A percentile compares a stretch with the other conserved stretches of the same genome.
Conservation (phyloP, 2,329 filamentous ascomycete genomes). For the Ascochyta rabiei region DNA sequence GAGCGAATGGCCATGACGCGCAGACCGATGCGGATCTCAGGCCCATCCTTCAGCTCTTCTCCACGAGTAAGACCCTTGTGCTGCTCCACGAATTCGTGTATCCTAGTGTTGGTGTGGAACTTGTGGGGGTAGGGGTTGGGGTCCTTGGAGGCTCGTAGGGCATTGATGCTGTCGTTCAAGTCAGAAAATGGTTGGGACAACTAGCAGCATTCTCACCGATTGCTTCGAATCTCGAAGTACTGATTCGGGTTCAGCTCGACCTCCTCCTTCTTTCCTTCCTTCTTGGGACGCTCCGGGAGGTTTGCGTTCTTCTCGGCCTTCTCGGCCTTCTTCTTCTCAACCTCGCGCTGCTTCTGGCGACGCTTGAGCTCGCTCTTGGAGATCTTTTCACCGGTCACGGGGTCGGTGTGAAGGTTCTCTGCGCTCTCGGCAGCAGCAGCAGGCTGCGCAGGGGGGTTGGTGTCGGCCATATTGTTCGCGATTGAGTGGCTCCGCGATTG, state of each 20-base stretch:
- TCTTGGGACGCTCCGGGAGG: slow-evolving; percentile 64
- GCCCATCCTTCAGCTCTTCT: slow-evolving; percentile 73
- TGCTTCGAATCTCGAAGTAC: slow-evolving; percentile 90
- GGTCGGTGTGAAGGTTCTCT: slow-evolving; percentile 80
- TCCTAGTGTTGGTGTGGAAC: slow-evolving; percentile 85
- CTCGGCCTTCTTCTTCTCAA: slow-evolving; percentile 87
- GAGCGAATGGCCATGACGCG: slow-evolving; percentile 70
- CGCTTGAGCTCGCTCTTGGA: slow-evolving; percentile 76
- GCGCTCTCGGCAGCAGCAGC: slow-evolving; percentile 37
- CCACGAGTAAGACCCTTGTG: slow-evolving; percentile 86
- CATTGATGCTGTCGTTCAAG: slow-evolving; percentile 70
- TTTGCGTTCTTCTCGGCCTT: slow-evolving; percentile 67
- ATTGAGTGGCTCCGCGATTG: slow-evolving; percentile 13
- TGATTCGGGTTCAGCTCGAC: slow-evolving; percentile 77
- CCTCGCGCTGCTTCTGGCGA: slow-evolving; percentile 87
- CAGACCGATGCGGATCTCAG: slow-evolving; percentile 77
- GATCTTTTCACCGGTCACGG: slow-evolving; percentile 86
- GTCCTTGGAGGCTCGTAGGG: slow-evolving; percentile 72
- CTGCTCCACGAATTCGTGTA: slow-evolving; percentile 78
- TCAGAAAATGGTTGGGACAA: neutral
- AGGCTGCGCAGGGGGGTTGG: slow-evolving; percentile 34
- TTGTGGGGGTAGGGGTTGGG: slow-evolving; percentile 89
- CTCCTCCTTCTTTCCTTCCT: slow-evolving; percentile 63
- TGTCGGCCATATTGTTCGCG: slow-evolving; percentile 43
- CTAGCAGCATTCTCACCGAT: no score